phyloP scores from a whole-genome alignment of 768 basidiomycete genomes.

The Boletus subparvulus region DNA sequence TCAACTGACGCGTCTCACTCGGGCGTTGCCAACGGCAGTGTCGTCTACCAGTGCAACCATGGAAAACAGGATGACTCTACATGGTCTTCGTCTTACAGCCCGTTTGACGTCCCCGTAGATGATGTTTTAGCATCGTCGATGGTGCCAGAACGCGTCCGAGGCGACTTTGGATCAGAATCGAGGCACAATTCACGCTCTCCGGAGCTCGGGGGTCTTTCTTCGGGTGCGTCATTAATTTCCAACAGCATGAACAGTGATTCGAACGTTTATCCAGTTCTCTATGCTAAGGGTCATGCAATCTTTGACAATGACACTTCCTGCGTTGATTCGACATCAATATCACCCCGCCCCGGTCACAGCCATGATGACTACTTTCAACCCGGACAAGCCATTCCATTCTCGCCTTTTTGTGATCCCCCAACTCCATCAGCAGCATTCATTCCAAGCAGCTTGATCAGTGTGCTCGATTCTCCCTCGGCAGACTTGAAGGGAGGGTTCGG shows the following conservation, averaged over 20 bases:
- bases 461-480: conserved; percentile 53
- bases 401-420: conserved; percentile 51
- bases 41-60: conserved; percentile 6
- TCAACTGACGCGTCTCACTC: conserved; percentile 9
- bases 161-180: conserved; percentile 13
- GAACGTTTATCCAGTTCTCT: conserved; percentile 16
- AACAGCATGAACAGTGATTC: conserved; percentile 11
- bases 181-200: conserved; percentile 23
- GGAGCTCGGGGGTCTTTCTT: conserved; percentile 31
- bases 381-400: conserved; percentile 39
- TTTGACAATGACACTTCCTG: conserved; percentile 44
- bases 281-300: conserved; percentile 40
- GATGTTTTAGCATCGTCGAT: conserved; percentile 18
- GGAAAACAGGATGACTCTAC: conserved; percentile 17
- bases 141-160: conserved; percentile 9
- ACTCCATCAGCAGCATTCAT: conserved; percentile 50
- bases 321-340: conserved; percentile 17
- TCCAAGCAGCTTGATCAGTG: conserved; percentile 49
- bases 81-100: conserved; percentile 34
- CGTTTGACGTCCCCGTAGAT: conserved; percentile 28
- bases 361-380: conserved; percentile 17
- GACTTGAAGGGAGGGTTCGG: conserved; percentile 44
- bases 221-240: conserved; percentile 31
- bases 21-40: conserved; percentile 3
- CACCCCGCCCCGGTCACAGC: conserved; percentile 10